Evolutionary conservation across 768 basidiomycete genomes (phyloP).

Genomic region (Suillus subalutaceus): DNA sequence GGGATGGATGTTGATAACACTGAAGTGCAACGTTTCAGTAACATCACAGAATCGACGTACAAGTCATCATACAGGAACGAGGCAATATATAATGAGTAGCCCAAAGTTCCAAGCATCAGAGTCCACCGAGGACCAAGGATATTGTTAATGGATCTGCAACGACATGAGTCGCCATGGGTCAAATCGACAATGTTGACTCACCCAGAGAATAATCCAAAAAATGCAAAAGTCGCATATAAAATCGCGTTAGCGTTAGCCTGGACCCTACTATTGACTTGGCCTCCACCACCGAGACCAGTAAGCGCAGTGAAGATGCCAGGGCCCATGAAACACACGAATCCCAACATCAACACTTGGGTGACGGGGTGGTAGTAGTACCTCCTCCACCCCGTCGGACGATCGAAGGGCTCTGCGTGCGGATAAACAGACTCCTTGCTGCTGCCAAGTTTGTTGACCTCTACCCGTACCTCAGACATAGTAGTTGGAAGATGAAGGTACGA

Average conservation of each 20-base stretch:
- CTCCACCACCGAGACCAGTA: conserved; percentile 80
- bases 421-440: neutral
- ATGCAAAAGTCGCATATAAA: conserved; percentile 65
- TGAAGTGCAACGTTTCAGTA: conserved; percentile 25
- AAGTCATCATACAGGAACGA: conserved; percentile 61
- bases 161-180: neutral
- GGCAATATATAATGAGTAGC: conserved; percentile 73
- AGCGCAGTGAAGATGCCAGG: conserved; percentile 79
- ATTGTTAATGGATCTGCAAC: conserved; percentile 68
- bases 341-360: conserved; percentile 54
- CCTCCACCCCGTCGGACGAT: conserved; percentile 53
- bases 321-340: conserved; percentile 64
- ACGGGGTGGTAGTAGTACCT: conserved; percentile 58
- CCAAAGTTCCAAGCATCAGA: conserved; percentile 66
- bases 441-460: conserved; percentile 11
- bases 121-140: conserved; percentile 70
- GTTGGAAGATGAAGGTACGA: neutral
- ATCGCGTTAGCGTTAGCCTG: conserved; percentile 72
- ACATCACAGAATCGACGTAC: neutral
- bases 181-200: conserved; percentile 34
- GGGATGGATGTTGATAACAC: conserved; percentile 68
- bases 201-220: conserved; percentile 72
- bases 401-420: conserved; percentile 32
- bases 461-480: conserved; percentile 25
- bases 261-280: conserved; percentile 66